Percentiles rank a stretch among this genome's conserved stretches.
phyloP scores from a whole-genome alignment of 2,329 filamentous ascomycete genomes.

The Cercospora janseana region DNA sequence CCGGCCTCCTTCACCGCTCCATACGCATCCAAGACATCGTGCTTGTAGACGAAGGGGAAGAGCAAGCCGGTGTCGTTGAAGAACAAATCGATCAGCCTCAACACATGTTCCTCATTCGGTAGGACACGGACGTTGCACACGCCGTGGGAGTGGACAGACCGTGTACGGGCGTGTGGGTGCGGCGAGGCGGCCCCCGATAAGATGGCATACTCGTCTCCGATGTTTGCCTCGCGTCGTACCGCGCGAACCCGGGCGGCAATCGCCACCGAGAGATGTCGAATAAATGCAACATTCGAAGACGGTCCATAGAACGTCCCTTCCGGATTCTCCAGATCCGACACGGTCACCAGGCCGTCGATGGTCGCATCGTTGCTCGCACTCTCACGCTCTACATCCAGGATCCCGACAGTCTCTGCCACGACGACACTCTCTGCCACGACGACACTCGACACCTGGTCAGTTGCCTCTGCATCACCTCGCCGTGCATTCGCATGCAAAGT shows the following conservation, averaged over 20 bases:
- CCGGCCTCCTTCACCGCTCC: neutral
- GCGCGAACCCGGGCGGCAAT: neutral
- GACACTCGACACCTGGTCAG: too few relatives aligned
- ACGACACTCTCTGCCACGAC: too few relatives aligned
- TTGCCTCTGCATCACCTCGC: too few relatives aligned
- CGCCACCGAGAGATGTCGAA: neutral
- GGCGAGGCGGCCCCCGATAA: neutral
- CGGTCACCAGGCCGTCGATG: constrained; percentile 5
- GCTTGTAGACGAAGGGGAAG: constrained; percentile 7
- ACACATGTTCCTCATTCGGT: neutral
- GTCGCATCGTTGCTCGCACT: neutral
- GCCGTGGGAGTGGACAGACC: neutral
- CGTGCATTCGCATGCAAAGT: too few relatives aligned
- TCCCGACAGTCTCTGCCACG: neutral
- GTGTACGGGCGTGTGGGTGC: neutral
- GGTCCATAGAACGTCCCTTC: neutral
- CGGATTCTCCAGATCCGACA: neutral
- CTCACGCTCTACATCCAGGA: neutral
- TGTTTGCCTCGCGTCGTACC: too few relatives aligned
- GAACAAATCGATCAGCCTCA: constrained; percentile 2
- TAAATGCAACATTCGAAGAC: constrained; percentile 5
- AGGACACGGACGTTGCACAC: neutral
- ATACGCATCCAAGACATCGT: constrained; percentile 2
- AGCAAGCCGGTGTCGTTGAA: constrained; percentile 11
- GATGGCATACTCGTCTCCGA: neutral